Evolutionary conservation across 257 asterid species (phyloP).

Genomic region (Nyctanthes arbortristis): DNA sequence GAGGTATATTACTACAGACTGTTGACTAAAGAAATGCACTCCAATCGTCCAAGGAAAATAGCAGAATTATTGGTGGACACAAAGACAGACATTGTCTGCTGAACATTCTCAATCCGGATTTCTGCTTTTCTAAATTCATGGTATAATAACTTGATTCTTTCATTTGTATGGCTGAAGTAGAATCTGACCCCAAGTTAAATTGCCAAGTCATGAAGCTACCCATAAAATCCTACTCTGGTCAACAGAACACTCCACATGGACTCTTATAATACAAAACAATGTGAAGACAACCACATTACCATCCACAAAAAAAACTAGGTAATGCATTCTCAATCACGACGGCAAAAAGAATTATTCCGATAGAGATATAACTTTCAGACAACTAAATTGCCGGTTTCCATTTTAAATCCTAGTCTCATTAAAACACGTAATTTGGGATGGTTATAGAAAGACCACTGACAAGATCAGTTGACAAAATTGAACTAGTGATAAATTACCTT

Average conservation of each 20-base stretch:
- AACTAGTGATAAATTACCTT: slow-evolving; percentile 28
- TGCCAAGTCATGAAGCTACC: neutral
- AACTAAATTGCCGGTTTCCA: too few relatives aligned
- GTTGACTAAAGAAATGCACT: too few relatives aligned
- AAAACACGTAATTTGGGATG: neutral
- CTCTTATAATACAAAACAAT: neutral
- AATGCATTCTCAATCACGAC: neutral
- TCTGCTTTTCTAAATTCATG: too few relatives aligned
- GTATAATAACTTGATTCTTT: too few relatives aligned
- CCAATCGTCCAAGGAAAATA: too few relatives aligned
- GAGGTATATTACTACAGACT: too few relatives aligned
- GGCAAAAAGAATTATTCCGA: neutral
- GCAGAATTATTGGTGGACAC: too few relatives aligned
- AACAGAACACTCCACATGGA: neutral
- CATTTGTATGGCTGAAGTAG: too few relatives aligned
- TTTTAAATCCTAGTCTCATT: neutral
- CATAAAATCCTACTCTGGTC: neutral
- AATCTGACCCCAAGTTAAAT: too few relatives aligned
- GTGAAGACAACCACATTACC: neutral
- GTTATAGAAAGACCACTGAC: neutral
- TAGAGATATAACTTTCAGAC: too few relatives aligned
- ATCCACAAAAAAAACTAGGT: neutral
- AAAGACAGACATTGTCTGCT: too few relatives aligned
- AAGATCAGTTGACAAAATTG: neutral
- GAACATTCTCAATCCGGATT: too few relatives aligned